A percentile compares a stretch with the other conserved stretches of the same genome.
phyloP scores from a whole-genome alignment of 768 basidiomycete species.

The Lactarius quietus region DNA sequence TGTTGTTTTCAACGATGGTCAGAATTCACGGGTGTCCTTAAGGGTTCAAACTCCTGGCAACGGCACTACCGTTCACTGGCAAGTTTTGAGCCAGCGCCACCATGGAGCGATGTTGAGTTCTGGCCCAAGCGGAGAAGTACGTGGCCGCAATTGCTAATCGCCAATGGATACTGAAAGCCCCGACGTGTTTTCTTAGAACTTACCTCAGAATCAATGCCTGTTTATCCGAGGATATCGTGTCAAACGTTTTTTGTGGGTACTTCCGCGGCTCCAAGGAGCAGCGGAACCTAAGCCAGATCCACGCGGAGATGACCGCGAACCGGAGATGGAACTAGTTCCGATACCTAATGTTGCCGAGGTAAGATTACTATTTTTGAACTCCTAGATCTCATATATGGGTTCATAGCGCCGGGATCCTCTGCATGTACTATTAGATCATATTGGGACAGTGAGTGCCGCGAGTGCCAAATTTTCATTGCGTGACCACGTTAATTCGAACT shows the following conservation, averaged over 20 bases:
- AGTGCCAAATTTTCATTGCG: no score
- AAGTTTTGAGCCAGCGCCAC: background rate
- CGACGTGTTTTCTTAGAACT: background rate
- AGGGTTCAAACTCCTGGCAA: background rate
- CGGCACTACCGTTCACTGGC: background rate
- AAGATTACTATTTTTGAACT: background rate
- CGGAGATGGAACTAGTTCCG: no score
- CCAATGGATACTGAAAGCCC: background rate
- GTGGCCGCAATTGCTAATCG: background rate
- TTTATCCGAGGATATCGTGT: background rate
- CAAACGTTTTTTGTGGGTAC: background rate
- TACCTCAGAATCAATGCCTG: background rate
- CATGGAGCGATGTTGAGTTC: background rate
- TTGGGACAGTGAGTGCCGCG: background rate
- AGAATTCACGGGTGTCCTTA: background rate
- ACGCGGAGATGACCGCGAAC: no score
- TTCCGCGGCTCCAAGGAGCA: background rate
- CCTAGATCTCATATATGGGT: fast-evolving
- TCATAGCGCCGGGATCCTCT: background rate
- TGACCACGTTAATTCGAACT: no score
- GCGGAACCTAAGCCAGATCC: no score
- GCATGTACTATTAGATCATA: background rate
- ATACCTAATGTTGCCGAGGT: background rate
- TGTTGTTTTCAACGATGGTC: background rate
- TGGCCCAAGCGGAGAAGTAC: no score